Evolutionary conservation across 331 rosid genomes (phyloP), one percentile per base, ranked within the genome.

Genomic region (Pyrus hybrid): DNA sequence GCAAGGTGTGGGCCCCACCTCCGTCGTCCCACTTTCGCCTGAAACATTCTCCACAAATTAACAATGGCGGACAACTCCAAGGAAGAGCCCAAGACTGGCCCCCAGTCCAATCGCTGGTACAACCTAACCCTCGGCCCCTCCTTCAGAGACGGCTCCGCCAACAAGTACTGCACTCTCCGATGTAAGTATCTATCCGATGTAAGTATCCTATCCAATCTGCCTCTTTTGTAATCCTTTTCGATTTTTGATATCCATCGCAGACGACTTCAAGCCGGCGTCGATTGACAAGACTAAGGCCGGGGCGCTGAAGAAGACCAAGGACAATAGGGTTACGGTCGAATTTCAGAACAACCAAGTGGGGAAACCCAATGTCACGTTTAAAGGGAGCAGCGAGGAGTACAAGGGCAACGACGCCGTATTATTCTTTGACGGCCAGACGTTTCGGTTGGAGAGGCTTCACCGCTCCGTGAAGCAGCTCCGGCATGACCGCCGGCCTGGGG

Each of bases 231-330:
- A 28, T 26, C 41, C 7, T 16, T 47, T 67, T 57, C 4, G 32
- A 28, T 20, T 45, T 78, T 62, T 26, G 28, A 26, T 68, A 23
- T 81, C 28, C 28, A n/a, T 72, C 85, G 73, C 70, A 93, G 98
- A 90, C 81, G 98, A 93, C 77, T 93, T 93, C 71, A 93, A 93
- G 56, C 98, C 98, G 21, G 98, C 98, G 45, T 93, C 98, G 30
- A 92, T 93, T 23, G 98, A 93, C 74, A 93, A 91, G 85, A 80
- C 83, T 51, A 91, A 91, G 83, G 65, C 87, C 11, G 98, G 96
- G 77, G 82, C 82, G 67, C 80, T 93, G 41, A 86, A 85, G 76
- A 93, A 93, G 88, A 88, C 94, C 18, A 93, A 91, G 86, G 98
- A 91, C 72, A 91, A 91, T 74, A 79, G 98, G 81, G 90, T 87